Evolutionary conservation across 352 stramenopile species (phyloP), one percentile per base, ranked within the genome.

Genomic region (Globisporangium rhizosaccharum): DNA sequence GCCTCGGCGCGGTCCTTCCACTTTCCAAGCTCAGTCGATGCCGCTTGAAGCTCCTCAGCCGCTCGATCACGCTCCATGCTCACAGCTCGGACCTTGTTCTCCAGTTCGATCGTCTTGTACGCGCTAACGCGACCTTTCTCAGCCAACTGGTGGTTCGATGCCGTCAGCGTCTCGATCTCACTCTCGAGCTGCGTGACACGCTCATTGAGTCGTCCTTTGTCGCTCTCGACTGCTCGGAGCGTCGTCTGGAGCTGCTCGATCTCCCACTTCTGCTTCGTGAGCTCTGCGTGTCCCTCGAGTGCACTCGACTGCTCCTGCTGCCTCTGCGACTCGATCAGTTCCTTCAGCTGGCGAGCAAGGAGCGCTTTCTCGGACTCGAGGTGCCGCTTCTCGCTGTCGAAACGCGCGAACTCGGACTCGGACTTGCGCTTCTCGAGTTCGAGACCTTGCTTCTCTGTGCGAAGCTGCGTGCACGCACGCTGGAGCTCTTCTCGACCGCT

Each of bases 201-300:
- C n/a, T 53, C 26, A 9, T 56, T 53, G 8, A 84, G 50, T 12
- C 76, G 69, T 1, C 66, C 53, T 59, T 82, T 87, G 25, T 85
- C 76, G 36, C 57, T 58, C 42, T 72, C 68, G 20, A 66, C 49
- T 12, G 68, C 57, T 41, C 72, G 73, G 12, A 76, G 58, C 28
- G 56, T 71, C 12, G 60, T 66, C 28, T 73, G 67, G 2, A 85
- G 63, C 45, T 83, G 71, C 49, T 85, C 76, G 7, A 76, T 67
- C 55, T 88, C 79, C 60, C 73, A 68, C 33, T 76, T 79, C 30
- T 73, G 72, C 45, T 76, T 72, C 5, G 59, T 65, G 3, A 71
- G 28, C 6, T 62, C 61, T 8, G 60, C 53, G n/a, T 56, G 28
- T 1, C 53, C 57, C 26, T 62, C 64, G 6, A 59, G 26, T 7